phyloP scores from a whole-genome alignment of 768 basidiomycete species.

The Phylloporus sp. region DNA sequence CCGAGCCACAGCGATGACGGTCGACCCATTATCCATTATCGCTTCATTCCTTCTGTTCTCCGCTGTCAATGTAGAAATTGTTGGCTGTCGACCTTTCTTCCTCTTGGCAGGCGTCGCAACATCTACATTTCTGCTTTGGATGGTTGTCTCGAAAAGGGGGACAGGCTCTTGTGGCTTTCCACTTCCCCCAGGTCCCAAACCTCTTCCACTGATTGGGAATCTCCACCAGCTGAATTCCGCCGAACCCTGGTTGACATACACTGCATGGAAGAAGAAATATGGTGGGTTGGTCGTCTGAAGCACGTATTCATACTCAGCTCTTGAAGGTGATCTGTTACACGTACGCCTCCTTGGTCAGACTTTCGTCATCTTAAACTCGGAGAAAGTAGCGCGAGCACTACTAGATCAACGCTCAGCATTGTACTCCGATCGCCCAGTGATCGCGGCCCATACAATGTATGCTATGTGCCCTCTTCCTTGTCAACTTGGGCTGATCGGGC shows the following conservation, averaged over 20 bases:
- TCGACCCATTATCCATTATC: background rate
- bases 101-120: background rate
- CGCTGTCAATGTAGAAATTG: background rate
- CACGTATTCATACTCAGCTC: background rate
- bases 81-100: background rate
- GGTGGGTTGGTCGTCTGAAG: conserved; percentile 12
- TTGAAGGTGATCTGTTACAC: conserved; percentile 19
- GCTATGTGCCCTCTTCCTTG: background rate
- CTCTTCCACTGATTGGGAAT: conserved; percentile 29
- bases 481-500: background rate
- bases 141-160: background rate
- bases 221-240: conserved; percentile 22
- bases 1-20: background rate
- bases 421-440: conserved; percentile 26
- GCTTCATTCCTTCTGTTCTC: conserved; percentile 4
- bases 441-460: conserved; percentile 16
- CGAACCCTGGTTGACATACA: conserved; percentile 33
- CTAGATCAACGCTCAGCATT: conserved; percentile 26
- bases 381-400: conserved; percentile 23
- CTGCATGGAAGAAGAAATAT: conserved; percentile 32
- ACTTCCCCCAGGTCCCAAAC: conserved; percentile 29
- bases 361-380: conserved; percentile 26
- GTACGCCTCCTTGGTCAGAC: conserved; percentile 21
- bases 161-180: conserved; percentile 8
- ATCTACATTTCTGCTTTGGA: conserved; percentile 1